Evolutionary conservation across 2,329 filamentous ascomycete species (phyloP), one percentile per base, ranked within the genome.

Genomic region (Cadophora malorum): DNA sequence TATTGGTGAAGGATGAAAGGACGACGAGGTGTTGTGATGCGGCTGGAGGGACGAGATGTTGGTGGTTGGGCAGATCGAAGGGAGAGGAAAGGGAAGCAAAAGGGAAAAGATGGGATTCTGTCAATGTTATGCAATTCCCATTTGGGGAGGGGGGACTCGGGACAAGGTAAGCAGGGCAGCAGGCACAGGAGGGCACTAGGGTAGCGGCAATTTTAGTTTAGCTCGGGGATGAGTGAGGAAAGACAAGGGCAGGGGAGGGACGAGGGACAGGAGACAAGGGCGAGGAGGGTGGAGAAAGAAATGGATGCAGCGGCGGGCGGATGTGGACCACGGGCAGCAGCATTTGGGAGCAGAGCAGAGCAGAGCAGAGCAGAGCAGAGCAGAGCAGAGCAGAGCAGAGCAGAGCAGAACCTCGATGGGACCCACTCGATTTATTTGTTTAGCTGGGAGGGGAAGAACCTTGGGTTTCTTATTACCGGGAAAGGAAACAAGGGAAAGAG

Each of bases 101-200:
- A 28, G 4, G 28, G 47, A 35, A 53, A 50, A 38, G 47, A 53
- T 63, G 61, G 61, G 61, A 63, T 63, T 63, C 49, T 52, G 28
- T 21, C 47, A 16, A 41, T 49, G 47, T 63, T 63, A 63, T 63
- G 61, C 28, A 28, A 63, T 52, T 63, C 28, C 25, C 59, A 50
- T 50, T 19, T 33, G 61, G 21, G 47, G 45, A n/a, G 8, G 28
- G 41, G 25, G 12, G 21, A 31, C 38, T 3, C 7, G 12, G 41
- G 56, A 10, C 35, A 45, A 12, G 35, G 58, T 2, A 28, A 16
- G 21, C 14, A n/a, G 19, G 16, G 28, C 35, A 38, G 12, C 35
- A 28, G 28, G 28, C 28, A 38, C 12, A 38, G 35, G 12, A 38
- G 14, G 25, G 52, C 52, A 56, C 52, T 56, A 35, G 31, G 58